Percentiles rank a stretch among this genome's conserved stretches.
phyloP scores from a whole-genome alignment of 2,329 filamentous ascomycete species.

The Scedosporium minutisporum region DNA sequence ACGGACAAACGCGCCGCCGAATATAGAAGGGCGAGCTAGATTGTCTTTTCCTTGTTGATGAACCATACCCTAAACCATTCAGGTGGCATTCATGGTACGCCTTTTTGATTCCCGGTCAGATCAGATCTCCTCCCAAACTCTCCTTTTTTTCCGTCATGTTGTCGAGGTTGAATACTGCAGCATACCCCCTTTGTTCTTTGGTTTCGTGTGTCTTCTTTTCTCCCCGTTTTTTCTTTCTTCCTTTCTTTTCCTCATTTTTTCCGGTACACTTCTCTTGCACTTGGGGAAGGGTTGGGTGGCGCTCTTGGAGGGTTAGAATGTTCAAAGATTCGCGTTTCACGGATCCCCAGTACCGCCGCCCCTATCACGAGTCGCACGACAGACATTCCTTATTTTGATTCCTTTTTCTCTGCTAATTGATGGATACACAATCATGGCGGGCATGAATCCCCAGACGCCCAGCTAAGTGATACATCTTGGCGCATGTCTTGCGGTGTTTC shows the following conservation, averaged over 20 bases:
- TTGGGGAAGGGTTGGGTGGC: neutral
- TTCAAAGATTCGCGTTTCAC: neutral
- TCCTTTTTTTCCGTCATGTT: conserved; percentile 13
- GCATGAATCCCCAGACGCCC: neutral
- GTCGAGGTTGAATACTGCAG: conserved; percentile 18
- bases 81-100: neutral
- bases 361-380: conserved; percentile 7
- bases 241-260: neutral
- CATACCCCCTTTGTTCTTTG: conserved; percentile 23
- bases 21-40: conserved; percentile 17
- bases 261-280: too few species aligned
- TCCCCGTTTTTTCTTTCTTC: neutral
- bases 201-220: neutral
- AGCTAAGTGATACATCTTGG: neutral
- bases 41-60: neutral
- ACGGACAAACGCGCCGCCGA: conserved; percentile 25
- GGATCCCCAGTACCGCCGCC: neutral
- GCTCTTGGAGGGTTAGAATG: neutral
- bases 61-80: neutral
- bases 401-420: conserved; percentile 15
- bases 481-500: conserved; percentile 3
- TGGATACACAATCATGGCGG: conserved; percentile 2
- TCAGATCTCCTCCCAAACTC: conserved; percentile 6
- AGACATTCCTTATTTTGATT: conserved; percentile 10
- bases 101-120: neutral